phyloP scores from a whole-genome alignment of 202 grass and related monocot species.

The Bolboschoenoplectus hybrid region DNA sequence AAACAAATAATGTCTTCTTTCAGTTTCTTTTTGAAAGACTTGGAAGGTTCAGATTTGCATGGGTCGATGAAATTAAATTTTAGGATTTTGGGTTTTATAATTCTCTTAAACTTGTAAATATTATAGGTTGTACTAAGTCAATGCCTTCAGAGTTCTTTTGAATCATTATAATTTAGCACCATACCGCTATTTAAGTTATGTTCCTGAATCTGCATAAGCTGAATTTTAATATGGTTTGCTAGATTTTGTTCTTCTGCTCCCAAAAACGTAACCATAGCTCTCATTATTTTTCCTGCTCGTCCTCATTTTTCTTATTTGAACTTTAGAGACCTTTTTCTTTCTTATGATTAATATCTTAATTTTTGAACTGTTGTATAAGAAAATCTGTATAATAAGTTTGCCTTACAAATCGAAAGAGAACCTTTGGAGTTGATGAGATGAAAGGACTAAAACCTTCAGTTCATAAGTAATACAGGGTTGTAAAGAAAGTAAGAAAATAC shows the following conservation, averaged over 20 bases:
- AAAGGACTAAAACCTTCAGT: background rate
- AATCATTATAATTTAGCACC: background rate
- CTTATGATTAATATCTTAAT: background rate
- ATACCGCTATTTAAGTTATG: background rate
- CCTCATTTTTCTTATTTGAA: background rate
- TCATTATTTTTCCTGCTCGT: background rate
- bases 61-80: conserved; percentile 16
- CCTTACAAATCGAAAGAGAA: background rate
- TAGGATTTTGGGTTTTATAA: background rate
- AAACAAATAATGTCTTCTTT: background rate
- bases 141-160: background rate
- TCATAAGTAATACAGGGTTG: conserved; percentile 26
- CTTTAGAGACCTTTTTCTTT: background rate
- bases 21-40: conserved; percentile 20
- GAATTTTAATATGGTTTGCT: conserved; percentile 11
- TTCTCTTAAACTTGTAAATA: background rate
- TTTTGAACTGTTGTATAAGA: conserved; percentile 1
- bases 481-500: conserved; percentile 29
- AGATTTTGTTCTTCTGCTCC: background rate
- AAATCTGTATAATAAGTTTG: background rate
- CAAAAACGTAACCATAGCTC: background rate
- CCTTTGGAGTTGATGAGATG: background rate
- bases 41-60: conserved; percentile 1
- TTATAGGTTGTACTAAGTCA: background rate
- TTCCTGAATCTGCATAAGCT: background rate